Evolutionary conservation across 208 protist species (phyloP).

Genomic region (Acanthamoeba sp.): DNA sequence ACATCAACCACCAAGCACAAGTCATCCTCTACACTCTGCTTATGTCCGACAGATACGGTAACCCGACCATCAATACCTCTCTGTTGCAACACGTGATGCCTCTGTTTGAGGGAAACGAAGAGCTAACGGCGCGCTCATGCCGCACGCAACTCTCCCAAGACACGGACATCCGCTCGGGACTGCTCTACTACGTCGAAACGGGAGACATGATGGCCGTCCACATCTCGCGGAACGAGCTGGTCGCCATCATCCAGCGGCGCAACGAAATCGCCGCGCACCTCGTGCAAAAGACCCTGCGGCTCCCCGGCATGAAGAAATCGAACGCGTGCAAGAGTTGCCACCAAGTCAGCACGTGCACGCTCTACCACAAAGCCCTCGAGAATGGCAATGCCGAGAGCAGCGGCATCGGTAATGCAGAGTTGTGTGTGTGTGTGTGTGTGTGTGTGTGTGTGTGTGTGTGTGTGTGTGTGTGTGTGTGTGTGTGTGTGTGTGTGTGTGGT

Average conservation of each 20-base stretch:
- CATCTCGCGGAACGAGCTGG: slow-evolving; percentile 5
- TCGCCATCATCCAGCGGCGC: slow-evolving; percentile 26
- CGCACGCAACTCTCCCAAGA: too few relatives aligned
- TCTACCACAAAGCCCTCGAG: slow-evolving; percentile 72
- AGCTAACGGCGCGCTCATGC: too few relatives aligned
- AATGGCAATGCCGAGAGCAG: slow-evolving; percentile 56
- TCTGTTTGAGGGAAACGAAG: too few relatives aligned
- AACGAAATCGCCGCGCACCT: slow-evolving; percentile 68
- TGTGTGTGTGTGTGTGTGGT: too few relatives aligned
- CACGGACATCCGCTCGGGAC: slow-evolving; percentile 57
- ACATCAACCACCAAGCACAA: slow-evolving; percentile 73
- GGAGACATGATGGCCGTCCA: slow-evolving; percentile 34
- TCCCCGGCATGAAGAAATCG: slow-evolving; percentile 43
- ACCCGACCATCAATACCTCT: too few relatives aligned
- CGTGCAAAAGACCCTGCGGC: slow-evolving; percentile 7
- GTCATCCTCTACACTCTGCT: slow-evolving; percentile 83
- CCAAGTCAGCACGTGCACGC: slow-evolving; percentile 51
- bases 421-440: too few relatives aligned
- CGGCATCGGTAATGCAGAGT: slow-evolving; percentile 30
- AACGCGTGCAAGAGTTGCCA: slow-evolving; percentile 34
- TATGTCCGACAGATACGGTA: slow-evolving; percentile 83
- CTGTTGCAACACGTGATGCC: too few relatives aligned
- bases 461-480: too few relatives aligned
- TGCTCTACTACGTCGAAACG: slow-evolving; percentile 67
- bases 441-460: too few relatives aligned